Evolutionary conservation across 352 stramenopile genomes (phyloP), one percentile per base, ranked within the genome.

Genomic region (Phytophthora chlamydospora): DNA sequence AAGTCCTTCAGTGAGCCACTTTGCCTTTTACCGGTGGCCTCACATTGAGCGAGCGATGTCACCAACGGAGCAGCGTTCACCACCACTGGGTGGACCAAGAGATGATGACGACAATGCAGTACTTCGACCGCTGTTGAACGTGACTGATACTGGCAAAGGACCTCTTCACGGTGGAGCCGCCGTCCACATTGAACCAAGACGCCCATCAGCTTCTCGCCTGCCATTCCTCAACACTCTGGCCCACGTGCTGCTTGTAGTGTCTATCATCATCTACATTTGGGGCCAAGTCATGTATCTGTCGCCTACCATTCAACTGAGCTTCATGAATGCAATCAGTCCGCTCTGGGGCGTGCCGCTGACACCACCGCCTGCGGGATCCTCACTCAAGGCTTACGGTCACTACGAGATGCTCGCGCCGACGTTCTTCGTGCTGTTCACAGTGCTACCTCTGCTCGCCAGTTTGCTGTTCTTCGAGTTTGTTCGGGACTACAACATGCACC

Each of bases 341-440:
- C 79, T 71, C 21, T 73, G 71, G 45, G 51, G 65, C 6, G 55
- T 76, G 12, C 56, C 71, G 12, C 34, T 71, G 46, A 71, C 68
- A 2, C 48, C 68, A 13, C 68, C 65, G 55, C 65, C 68, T 21
- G 54, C 59, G 1, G 58, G 62, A 4, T 65, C 64, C 9, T 49
- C 63, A 34, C 53, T 64, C 14, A 64, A 62, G 6, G 60, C 45
- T 42, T 72, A 69, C 3, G 60, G 58, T 4, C 75, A 85, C 52
- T 71, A 71, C 16, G 83, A 92, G 52, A 88, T 91, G 71, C 61
- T 80, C 9, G 65, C 64, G 6, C 66, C 76, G 6, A 79, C 66
- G 9, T 89, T 84, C 55, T 83, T 92, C 38, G 56, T 88, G 12
- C 12, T 88, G 32, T 83, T 72, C 43, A 67, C 64, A 12, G 66